Conservation (phyloP, 2,329 filamentous ascomycete species). For the Clonostachys rhizophaga region DNA sequence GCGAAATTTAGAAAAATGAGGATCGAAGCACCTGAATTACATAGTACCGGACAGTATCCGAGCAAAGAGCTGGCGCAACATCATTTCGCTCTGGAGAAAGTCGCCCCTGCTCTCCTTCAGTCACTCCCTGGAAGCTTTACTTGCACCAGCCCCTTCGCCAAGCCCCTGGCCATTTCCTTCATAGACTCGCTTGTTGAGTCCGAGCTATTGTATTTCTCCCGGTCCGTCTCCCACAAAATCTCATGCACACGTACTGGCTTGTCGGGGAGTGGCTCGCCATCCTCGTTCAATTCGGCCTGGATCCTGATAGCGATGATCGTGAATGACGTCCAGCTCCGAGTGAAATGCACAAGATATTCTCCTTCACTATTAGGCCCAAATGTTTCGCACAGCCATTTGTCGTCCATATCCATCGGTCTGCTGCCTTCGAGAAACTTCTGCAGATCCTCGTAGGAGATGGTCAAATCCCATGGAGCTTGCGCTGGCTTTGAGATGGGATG, state of each 20-base stretch:
- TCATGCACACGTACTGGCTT: background rate
- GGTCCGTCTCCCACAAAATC: slow-evolving; percentile 10
- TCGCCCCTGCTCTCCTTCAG: too few species aligned
- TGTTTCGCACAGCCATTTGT: background rate
- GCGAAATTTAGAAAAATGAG: too few species aligned
- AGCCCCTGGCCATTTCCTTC: too few species aligned
- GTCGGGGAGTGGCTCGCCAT: background rate
- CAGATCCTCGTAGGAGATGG: background rate
- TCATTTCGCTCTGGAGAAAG: too few species aligned
- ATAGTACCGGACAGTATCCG: too few species aligned
- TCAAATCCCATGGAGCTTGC: background rate
- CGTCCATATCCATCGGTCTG: background rate
- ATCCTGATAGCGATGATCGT: background rate
- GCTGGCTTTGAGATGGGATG: too few species aligned
- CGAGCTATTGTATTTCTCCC: slow-evolving; percentile 74
- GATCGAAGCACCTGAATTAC: too few species aligned
- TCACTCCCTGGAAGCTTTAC: too few species aligned
- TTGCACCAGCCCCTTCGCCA: too few species aligned
- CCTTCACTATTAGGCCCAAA: background rate
- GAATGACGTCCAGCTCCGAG: background rate
- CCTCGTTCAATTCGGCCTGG: background rate
- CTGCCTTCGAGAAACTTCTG: background rate
- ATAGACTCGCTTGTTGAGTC: slow-evolving; percentile 36
- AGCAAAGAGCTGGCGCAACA: too few species aligned
- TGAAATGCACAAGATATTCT: background rate